phyloP scores from a whole-genome alignment of 2,329 filamentous ascomycete genomes.

The Botrytis pseudocinerea region DNA sequence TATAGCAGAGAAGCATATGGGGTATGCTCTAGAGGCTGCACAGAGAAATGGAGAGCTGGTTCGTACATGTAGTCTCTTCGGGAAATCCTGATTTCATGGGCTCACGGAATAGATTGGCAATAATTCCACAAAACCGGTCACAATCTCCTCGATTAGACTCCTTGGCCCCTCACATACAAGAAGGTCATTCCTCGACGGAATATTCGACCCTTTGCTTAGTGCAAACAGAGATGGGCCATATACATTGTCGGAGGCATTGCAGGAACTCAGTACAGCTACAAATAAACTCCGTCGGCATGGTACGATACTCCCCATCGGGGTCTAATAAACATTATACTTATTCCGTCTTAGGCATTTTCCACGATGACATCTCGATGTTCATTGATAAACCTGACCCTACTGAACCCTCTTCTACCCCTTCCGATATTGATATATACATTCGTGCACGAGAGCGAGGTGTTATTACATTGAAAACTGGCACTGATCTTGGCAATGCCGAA shows the following conservation, averaged over 20 bases:
- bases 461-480: constrained; percentile 89
- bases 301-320: constrained; percentile 46
- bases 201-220: constrained; percentile 76
- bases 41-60: constrained; percentile 64
- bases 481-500: constrained; percentile 90
- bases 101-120: constrained; percentile 60
- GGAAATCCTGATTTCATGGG: background rate
- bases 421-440: constrained; percentile 79
- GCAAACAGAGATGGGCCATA: constrained; percentile 66
- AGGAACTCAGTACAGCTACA: constrained; percentile 67
- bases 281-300: constrained; percentile 79
- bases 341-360: constrained; percentile 71
- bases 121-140: constrained; percentile 84
- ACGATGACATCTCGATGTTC: constrained; percentile 78
- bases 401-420: constrained; percentile 68
- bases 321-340: constrained; percentile 4
- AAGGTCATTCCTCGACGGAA: constrained; percentile 74
- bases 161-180: constrained; percentile 84
- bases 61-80: constrained; percentile 33
- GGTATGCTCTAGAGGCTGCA: constrained; percentile 42
- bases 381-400: constrained; percentile 73
- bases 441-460: constrained; percentile 77
- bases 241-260: constrained; percentile 77
- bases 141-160: constrained; percentile 81
- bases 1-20: constrained; percentile 48